Percentiles rank a stretch among this genome's conserved stretches.
These are phyloP conservation scores for Penicillium verhagenii DNA, from an alignment of 495 filamentous ascomycete genomes.

Conservation along the genomic window DNA sequence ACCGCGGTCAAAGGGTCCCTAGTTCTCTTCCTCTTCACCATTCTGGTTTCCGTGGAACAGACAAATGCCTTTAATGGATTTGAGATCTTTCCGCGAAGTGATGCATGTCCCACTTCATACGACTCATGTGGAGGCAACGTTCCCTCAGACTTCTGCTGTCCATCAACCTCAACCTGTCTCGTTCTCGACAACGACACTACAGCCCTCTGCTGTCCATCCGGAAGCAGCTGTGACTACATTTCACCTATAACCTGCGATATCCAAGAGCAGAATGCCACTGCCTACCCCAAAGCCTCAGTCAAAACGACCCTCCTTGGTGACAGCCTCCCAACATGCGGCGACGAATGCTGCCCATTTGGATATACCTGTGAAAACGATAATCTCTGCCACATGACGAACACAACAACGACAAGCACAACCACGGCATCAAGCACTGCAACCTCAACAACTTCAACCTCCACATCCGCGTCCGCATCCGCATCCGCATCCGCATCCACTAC, in stretches of 20 bases:
- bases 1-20: constrained; percentile 9
- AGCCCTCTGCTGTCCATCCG: constrained; percentile 73
- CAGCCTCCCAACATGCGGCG: constrained; percentile 55
- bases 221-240: constrained; percentile 62
- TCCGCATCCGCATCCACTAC: no score
- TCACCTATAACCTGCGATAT: constrained; percentile 70
- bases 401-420: constrained; percentile 27
- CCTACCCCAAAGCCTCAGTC: constrained; percentile 59
- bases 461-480: constrained; percentile 18
- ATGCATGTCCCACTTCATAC: constrained; percentile 48
- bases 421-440: constrained; percentile 17
- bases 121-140: constrained; percentile 55
- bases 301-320: constrained; percentile 66
- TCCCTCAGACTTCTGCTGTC: constrained; percentile 76
- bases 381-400: constrained; percentile 41
- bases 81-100: constrained; percentile 32
- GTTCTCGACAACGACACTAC: constrained; percentile 64
- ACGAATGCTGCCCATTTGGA: constrained; percentile 73
- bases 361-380: constrained; percentile 59
- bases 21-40: constrained; percentile 26
- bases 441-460: constrained; percentile 27
- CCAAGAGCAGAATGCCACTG: constrained; percentile 59
- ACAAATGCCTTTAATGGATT: constrained; percentile 30
- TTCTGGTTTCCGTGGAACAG: constrained; percentile 26
- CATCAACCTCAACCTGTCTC: constrained; percentile 58